Conservation (phyloP, 768 basidiomycete species). For the Pseudohyphozyma bogoriensis region DNA sequence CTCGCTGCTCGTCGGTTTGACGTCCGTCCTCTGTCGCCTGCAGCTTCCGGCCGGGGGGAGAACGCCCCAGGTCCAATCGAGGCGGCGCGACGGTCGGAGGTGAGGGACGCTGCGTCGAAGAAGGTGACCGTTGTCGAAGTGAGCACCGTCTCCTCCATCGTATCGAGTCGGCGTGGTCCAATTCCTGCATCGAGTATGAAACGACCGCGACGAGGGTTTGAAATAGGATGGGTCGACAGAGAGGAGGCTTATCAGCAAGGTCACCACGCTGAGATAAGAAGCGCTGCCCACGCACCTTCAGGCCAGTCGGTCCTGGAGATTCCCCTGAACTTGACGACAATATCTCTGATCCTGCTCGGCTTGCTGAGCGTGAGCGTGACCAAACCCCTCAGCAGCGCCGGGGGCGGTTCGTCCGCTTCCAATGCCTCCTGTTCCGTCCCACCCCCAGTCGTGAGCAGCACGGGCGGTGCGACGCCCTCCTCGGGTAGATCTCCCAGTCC, state of each 20-base stretch:
- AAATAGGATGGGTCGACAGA: too few species aligned
- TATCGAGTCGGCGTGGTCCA: conserved; percentile 62
- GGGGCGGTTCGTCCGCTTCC: conserved; percentile 33
- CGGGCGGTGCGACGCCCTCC: conserved; percentile 3
- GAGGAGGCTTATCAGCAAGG: too few species aligned
- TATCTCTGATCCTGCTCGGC: conserved; percentile 73
- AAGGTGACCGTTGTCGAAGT: conserved; percentile 61
- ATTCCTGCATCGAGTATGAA: too few species aligned
- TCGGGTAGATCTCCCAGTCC: conserved; percentile 10
- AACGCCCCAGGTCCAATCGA: conserved; percentile 45
- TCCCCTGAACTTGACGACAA: conserved; percentile 68
- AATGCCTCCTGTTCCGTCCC: background rate
- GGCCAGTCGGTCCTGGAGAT: conserved; percentile 65
- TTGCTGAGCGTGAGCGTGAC: conserved; percentile 58
- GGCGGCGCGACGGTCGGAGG: conserved; percentile 44
- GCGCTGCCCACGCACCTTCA: conserved; percentile 55
- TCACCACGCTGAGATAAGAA: too few species aligned
- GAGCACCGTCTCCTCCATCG: conserved; percentile 65
- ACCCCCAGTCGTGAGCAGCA: background rate
- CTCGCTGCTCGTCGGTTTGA: conserved; percentile 12
- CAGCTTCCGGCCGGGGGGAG: conserved; percentile 9
- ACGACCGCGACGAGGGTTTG: too few species aligned
- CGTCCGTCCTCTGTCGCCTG: conserved; percentile 8
- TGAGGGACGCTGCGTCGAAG: conserved; percentile 52
- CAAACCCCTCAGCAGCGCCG: conserved; percentile 56